phyloP scores from a whole-genome alignment of 495 filamentous ascomycete species.

The Aspergillus panamensis region DNA sequence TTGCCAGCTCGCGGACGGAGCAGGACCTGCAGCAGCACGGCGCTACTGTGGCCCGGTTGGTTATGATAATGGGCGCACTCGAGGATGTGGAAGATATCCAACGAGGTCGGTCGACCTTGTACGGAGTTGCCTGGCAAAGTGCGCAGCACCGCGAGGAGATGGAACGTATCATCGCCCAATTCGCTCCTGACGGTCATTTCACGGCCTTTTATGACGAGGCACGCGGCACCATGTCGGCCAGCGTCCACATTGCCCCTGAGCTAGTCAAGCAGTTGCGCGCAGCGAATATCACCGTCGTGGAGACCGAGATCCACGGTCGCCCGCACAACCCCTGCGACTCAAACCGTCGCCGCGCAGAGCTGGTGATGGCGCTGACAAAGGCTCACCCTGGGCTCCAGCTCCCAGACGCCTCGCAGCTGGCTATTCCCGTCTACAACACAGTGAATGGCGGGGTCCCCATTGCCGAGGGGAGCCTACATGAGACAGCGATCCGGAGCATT shows the following conservation, averaged over 20 bases:
- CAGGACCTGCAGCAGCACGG: neutral
- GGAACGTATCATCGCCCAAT: neutral
- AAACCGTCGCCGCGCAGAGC: neutral
- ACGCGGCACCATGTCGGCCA: neutral
- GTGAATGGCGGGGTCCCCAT: too few species aligned
- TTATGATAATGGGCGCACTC: neutral
- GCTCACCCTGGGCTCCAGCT: neutral
- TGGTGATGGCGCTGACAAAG: neutral
- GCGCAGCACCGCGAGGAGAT: neutral
- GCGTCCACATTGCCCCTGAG: neutral
- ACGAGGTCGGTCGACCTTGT: neutral
- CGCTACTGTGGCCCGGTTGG: neutral
- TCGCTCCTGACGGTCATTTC: neutral
- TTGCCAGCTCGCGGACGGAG: neutral
- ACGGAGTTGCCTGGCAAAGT: neutral
- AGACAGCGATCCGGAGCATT: neutral
- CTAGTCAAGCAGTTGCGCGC: neutral
- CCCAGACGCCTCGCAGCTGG: neutral
- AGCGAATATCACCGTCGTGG: neutral
- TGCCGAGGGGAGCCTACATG: neutral
- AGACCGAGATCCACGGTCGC: neutral
- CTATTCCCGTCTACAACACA: neutral
- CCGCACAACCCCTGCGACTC: neutral
- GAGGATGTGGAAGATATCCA: neutral
- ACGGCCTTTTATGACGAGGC: neutral